phyloP scores from a whole-genome alignment of 106 monocot species.

The Phalaenopsis equestris region DNA sequence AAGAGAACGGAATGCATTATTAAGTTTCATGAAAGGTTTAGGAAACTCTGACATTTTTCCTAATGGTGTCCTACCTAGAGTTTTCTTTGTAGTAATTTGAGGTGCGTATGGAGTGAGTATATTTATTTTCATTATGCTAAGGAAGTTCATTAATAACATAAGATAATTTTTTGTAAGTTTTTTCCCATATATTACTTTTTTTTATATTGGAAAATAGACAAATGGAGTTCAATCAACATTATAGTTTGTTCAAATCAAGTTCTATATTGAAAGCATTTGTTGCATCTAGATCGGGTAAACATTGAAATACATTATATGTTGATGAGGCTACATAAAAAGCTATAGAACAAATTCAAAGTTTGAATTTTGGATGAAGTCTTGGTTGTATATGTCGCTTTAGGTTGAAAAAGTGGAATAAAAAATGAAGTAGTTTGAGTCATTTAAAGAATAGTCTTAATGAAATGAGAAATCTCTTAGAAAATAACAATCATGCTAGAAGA shows the following conservation, averaged over 20 bases:
- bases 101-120: not conserved
- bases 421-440: too few relatives aligned
- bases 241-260: not conserved
- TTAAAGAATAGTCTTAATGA: too few relatives aligned
- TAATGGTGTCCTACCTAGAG: not conserved
- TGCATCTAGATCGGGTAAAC: not conserved
- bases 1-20: not conserved
- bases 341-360: too few relatives aligned
- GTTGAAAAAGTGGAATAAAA: too few relatives aligned
- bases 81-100: not conserved
- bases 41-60: not conserved
- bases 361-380: too few relatives aligned
- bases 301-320: not conserved
- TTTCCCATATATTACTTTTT: not conserved
- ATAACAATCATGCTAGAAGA: too few relatives aligned
- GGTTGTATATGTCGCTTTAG: too few relatives aligned
- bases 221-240: not conserved
- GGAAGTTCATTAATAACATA: not conserved
- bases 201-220: not conserved
- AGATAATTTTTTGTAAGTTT: not conserved
- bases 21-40: not conserved
- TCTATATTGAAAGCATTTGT: not conserved
- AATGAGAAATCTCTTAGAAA: too few relatives aligned
- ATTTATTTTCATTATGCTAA: not conserved
- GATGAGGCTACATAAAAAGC: not conserved